A percentile compares a stretch with the other conserved stretches of the same genome.
These are phyloP conservation scores for Lichtheimia corymbifera DNA, from an alignment of 371 early-diverging fungal species.

Conservation along the genomic window DNA sequence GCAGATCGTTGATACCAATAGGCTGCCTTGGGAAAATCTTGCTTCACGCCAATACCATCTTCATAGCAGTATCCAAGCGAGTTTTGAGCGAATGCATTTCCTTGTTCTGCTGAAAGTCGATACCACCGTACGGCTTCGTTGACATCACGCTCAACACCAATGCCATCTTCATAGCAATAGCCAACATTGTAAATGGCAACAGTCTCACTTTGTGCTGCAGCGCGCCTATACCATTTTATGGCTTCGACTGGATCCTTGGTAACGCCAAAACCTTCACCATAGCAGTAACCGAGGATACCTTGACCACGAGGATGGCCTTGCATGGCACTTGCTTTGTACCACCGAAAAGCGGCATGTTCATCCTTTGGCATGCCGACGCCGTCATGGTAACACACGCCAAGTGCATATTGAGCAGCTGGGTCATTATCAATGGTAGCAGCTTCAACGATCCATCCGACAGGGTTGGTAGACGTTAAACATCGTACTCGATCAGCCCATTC, in stretches of 20 bases:
- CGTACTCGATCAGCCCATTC: slow-evolving; percentile 51
- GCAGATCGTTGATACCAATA: slow-evolving; percentile 78
- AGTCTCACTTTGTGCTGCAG: slow-evolving; percentile 65
- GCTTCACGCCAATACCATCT: slow-evolving; percentile 71
- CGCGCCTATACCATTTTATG: slow-evolving; percentile 69
- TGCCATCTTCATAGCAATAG: slow-evolving; percentile 83
- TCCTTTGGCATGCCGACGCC: slow-evolving; percentile 65
- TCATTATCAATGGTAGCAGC: slow-evolving; percentile 36
- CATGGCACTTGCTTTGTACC: slow-evolving; percentile 69
- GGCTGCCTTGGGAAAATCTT: slow-evolving; percentile 42
- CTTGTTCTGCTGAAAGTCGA: slow-evolving; percentile 67
- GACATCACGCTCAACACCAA: slow-evolving; percentile 69
- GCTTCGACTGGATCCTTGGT: slow-evolving; percentile 68
- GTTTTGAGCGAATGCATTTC: slow-evolving; percentile 82
- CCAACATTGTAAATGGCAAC: slow-evolving; percentile 85
- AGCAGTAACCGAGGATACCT: slow-evolving; percentile 73
- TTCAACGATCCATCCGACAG: slow-evolving; percentile 18
- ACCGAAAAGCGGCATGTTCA: slow-evolving; percentile 58
- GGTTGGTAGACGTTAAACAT: slow-evolving; percentile 16
- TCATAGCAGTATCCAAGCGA: slow-evolving; percentile 82
- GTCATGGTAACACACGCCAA: slow-evolving; percentile 77
- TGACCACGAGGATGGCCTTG: slow-evolving; percentile 67
- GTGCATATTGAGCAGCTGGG: slow-evolving; percentile 54
- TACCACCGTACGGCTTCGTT: slow-evolving; percentile 79
- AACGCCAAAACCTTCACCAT: slow-evolving; percentile 82